Evolutionary conservation across 2,329 filamentous ascomycete genomes (phyloP).

Genomic region (Ploettnerulaceae sp.): DNA sequence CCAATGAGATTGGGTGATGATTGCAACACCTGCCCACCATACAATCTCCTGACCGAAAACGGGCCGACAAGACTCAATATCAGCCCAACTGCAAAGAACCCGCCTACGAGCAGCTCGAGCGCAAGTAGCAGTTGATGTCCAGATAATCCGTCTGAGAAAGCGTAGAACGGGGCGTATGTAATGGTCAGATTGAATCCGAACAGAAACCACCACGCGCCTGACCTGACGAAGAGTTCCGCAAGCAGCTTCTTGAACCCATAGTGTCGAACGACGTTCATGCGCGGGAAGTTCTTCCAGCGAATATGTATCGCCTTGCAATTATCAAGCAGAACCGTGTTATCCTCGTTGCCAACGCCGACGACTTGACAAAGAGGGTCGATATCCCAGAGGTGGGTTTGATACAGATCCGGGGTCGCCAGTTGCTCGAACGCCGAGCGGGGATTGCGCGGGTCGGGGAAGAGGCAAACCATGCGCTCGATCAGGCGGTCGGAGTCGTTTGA

Average conservation of each 20-base stretch:
- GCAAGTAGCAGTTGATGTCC: not conserved
- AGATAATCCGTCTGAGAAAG: not conserved
- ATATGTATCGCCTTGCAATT: constrained; percentile 31
- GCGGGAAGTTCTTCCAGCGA: constrained; percentile 23
- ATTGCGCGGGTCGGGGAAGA: constrained; percentile 13
- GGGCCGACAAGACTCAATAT: constrained; percentile 14
- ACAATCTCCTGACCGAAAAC: constrained; percentile 10
- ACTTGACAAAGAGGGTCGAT: constrained; percentile 32
- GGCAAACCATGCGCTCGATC: constrained; percentile 30
- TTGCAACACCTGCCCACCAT: constrained; percentile 19
- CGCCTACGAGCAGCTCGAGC: constrained; percentile 1
- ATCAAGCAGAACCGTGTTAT: constrained; percentile 30
- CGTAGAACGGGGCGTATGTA: constrained; percentile 6
- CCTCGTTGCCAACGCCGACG: constrained; percentile 32
- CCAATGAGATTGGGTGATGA: constrained; percentile 12
- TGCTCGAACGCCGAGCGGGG: constrained; percentile 9
- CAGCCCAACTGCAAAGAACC: constrained; percentile 12
- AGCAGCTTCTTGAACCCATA: constrained; percentile 1
- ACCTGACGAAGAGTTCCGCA: constrained; percentile 14
- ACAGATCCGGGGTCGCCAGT: constrained; percentile 27
- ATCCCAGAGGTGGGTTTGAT: constrained; percentile 32
- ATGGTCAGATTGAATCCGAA: constrained; percentile 5
- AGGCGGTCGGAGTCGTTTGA: constrained; percentile 32
- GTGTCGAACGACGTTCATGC: constrained; percentile 1
- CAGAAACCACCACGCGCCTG: constrained; percentile 9